A percentile compares a stretch with the other conserved stretches of the same genome.
Evolutionary conservation across 2,329 filamentous ascomycete genomes (phyloP).

Genomic region (Ascochyta clinopodiicola): DNA sequence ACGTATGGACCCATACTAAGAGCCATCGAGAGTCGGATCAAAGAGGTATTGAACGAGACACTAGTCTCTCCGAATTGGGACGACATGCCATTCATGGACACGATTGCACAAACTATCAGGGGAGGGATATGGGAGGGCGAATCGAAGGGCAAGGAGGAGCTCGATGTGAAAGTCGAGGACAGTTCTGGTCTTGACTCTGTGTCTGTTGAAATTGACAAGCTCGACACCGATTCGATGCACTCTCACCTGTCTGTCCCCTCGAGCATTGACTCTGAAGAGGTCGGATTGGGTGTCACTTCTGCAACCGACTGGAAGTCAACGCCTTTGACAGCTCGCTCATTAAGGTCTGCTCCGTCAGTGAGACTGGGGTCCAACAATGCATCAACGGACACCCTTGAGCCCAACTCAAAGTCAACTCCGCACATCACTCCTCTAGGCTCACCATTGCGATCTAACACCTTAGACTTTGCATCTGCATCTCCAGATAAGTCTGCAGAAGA

Average conservation of each 20-base stretch:
- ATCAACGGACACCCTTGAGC: conserved; percentile 63
- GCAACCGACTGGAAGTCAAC: conserved; percentile 31
- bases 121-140: conserved; percentile 77
- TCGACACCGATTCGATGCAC: conserved; percentile 29
- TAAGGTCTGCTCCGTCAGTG: conserved; percentile 69
- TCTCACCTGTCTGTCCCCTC: conserved; percentile 32
- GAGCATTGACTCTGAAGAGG: conserved; percentile 26
- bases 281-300: conserved; percentile 31
- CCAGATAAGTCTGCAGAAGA: conserved; percentile 27
- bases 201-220: conserved; percentile 27
- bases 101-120: conserved; percentile 76
- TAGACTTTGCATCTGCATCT: conserved; percentile 17
- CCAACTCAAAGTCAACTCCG: conserved; percentile 66
- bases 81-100: conserved; percentile 88
- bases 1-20: conserved; percentile 91
- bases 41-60: conserved; percentile 91
- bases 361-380: conserved; percentile 71
- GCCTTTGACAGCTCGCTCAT: conserved; percentile 56
- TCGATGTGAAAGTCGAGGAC: conserved; percentile 20
- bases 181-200: conserved; percentile 15
- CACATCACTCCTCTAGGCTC: conserved; percentile 61
- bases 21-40: conserved; percentile 93
- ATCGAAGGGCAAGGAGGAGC: conserved; percentile 20
- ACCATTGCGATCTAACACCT: conserved; percentile 49
- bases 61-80: conserved; percentile 95